Evolutionary conservation across 106 monocot species (phyloP).

Genomic region (Phalaenopsis equestris): DNA sequence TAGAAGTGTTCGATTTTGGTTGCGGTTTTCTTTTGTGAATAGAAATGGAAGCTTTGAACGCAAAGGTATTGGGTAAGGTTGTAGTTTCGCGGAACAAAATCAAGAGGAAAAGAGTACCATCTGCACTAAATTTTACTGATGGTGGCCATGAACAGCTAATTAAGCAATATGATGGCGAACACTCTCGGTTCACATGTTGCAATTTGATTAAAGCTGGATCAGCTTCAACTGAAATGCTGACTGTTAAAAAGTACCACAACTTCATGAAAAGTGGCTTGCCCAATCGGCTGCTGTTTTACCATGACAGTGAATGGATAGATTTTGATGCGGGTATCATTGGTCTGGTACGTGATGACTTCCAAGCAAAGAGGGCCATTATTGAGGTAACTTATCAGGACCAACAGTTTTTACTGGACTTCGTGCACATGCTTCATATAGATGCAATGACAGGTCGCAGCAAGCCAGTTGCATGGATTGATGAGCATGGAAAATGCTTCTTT

Average conservation of each 20-base stretch:
- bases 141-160: background rate
- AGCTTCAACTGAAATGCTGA: constrained; percentile 7
- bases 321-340: constrained; percentile 35
- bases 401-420: constrained; percentile 64
- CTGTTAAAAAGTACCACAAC: constrained; percentile 48
- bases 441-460: constrained; percentile 31
- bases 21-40: constrained; percentile 18
- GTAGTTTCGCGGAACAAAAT: constrained; percentile 2
- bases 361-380: constrained; percentile 55
- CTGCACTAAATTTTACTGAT: constrained; percentile 4
- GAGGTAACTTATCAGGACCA: constrained; percentile 38
- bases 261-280: constrained; percentile 75
- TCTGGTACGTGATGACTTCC: constrained; percentile 43
- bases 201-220: constrained; percentile 4
- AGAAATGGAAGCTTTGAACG: constrained; percentile 55
- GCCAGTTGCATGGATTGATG: constrained; percentile 82
- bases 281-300: constrained; percentile 40
- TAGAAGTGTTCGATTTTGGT: constrained; percentile 32
- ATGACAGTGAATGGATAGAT: constrained; percentile 68
- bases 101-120: constrained; percentile 31
- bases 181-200: background rate
- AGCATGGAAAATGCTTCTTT: constrained; percentile 45
- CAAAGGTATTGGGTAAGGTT: constrained; percentile 51
- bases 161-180: constrained; percentile 1
- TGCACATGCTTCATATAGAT: constrained; percentile 67